Evolutionary conservation across 2,329 filamentous ascomycete species (phyloP).

Genomic region (Tetracladium maxilliforme): DNA sequence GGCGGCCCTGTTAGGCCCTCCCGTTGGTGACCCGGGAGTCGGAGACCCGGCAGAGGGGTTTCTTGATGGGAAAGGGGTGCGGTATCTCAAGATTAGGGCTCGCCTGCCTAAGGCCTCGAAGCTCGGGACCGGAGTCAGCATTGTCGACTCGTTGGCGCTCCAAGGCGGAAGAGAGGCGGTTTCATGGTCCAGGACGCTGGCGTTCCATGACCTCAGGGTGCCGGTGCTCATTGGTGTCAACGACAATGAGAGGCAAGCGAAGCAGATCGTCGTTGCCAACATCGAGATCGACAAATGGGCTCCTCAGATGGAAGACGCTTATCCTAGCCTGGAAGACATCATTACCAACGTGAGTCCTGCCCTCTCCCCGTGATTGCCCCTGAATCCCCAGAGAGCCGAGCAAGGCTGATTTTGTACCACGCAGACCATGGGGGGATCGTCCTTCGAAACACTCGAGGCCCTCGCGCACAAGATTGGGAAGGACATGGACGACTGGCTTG

Average conservation of each 20-base stretch:
- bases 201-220: constrained; percentile 41
- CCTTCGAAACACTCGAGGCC: constrained; percentile 49
- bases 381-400: constrained; percentile 1
- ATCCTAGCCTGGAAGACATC: constrained; percentile 39
- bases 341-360: constrained; percentile 40
- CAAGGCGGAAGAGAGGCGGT: constrained; percentile 10
- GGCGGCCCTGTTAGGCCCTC: background rate
- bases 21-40: constrained; percentile 1
- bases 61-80: constrained; percentile 20
- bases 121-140: constrained; percentile 42
- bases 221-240: constrained; percentile 63
- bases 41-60: constrained; percentile 12
- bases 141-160: constrained; percentile 30
- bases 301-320: constrained; percentile 27
- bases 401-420: constrained; percentile 1
- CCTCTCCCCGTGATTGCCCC: constrained; percentile 1
- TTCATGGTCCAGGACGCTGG: constrained; percentile 20
- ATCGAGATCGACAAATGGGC: constrained; percentile 39
- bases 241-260: constrained; percentile 48
- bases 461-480: constrained; percentile 33
- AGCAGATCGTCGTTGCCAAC: constrained; percentile 51
- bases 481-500: constrained; percentile 28
- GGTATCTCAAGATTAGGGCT: constrained; percentile 35
- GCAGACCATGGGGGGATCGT: constrained; percentile 37
- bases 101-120: constrained; percentile 54